Evolutionary conservation across 495 filamentous ascomycete species (phyloP).

Genomic region (Annulohypoxylon stygium): DNA sequence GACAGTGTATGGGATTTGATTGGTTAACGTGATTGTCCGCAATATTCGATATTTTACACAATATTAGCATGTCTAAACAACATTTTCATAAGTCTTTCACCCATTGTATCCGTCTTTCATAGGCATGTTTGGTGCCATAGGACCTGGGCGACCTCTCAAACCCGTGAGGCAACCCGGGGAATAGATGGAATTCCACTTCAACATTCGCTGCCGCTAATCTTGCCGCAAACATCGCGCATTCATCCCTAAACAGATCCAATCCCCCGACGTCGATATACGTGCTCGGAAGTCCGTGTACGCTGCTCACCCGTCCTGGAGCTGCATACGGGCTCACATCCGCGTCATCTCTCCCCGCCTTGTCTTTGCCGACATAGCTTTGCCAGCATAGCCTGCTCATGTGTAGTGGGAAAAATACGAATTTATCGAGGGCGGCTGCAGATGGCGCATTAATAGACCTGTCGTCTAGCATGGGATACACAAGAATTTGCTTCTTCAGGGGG

Average conservation of each 20-base stretch:
- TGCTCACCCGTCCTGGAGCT: conserved; percentile 38
- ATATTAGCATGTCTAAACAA: no score
- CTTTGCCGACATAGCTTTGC: conserved; percentile 35
- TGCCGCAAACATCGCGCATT: conserved; percentile 52
- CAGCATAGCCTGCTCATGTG: conserved; percentile 26
- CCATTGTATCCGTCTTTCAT: conserved; percentile 30
- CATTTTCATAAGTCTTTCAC: conserved; percentile 19
- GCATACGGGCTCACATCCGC: conserved; percentile 40
- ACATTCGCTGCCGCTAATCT: conserved; percentile 52
- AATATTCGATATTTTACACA: no score
- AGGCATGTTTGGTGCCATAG: conserved; percentile 17
- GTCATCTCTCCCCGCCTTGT: conserved; percentile 15
- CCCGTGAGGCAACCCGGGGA: conserved; percentile 51
- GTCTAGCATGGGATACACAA: conserved; percentile 52
- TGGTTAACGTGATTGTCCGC: no score
- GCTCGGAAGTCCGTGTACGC: conserved; percentile 44
- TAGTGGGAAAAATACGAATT: conserved; percentile 16
- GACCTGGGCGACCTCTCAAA: conserved; percentile 34
- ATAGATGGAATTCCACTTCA: conserved; percentile 57
- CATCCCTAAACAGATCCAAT: conserved; percentile 54
- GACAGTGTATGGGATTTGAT: no score
- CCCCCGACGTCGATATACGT: conserved; percentile 51
- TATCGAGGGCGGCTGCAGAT: neutral
- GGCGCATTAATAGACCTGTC: conserved; percentile 29
- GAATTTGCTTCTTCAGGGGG: conserved; percentile 42